Base-by-base conservation (phyloP, 2,329 filamentous ascomycete genomes). In the Emericellopsis atlantica region DNA sequence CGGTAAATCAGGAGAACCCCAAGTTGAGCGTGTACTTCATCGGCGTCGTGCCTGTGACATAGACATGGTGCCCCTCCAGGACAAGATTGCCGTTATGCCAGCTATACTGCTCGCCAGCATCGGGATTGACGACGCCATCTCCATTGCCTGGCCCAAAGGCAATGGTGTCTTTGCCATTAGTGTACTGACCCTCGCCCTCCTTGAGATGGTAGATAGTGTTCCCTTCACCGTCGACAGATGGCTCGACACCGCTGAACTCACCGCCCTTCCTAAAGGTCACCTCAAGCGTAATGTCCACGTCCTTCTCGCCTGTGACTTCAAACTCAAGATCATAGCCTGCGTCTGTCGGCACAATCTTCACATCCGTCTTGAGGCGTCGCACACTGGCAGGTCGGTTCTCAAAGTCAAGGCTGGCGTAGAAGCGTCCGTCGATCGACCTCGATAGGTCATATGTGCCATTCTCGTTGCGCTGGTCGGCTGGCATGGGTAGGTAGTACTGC, bases 251-350 rank as follows among this genome's bases (percentile, higher is more conserved):
- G 21, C 37, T 41, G 40, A 49, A 46, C 24, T 37, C 41, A 1
- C 47, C 47, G 26, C 37, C 37, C 21, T 18, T 23, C 11, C 47
- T 26, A 38, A 49, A 49, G 18, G 45, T 47, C 14, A 49, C 39
- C 45, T 49, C 47, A 15, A 47, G 31, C n/a, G 45, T 49, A 32
- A 49, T 24, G 34, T 47, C 47, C 15, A 49, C 47, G 32, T 49
- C 44, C 9, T 39, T 37, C 41, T 49, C 47, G 32, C 47, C 47
- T 5, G 45, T 44, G 7, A 47, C 45, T 37, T 49, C 45, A 31
- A 49, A 47, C 11, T 31, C 23, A 6, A 49, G 36, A 22, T 47
- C 45, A 22, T 46, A 49, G 11, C 46, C 46, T 5, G 32, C 21
- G 4, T 36, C 31, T 4, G 45, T 49, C 6, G 47, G 42, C 12